Base-by-base conservation (phyloP, 495 filamentous ascomycete genomes). In the Tetracladium setigerum region DNA sequence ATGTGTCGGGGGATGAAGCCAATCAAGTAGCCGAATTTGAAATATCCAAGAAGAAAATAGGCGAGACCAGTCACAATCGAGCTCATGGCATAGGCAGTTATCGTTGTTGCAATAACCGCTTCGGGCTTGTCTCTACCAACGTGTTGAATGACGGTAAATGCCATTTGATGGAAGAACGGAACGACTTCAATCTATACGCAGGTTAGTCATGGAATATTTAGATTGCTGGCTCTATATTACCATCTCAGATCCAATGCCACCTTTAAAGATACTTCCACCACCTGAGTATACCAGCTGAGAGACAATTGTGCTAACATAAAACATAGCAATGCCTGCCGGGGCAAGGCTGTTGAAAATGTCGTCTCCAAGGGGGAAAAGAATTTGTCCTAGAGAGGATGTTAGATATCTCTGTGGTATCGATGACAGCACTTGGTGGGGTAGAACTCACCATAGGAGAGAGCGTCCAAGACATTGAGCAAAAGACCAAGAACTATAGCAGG, bases 91-190 rank as follows among this genome's bases (percentile, higher is more conserved):
- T 92, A 98, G 4, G 94, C 77, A 5, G 87, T 78, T 50, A 97
- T 94, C 2, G 88, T 92, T 0, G 92, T 98, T 19, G 92, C 89
- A 41, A 95, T 76, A 24, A 97, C 85, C 3, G 87, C 82, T 49
- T 90, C 78, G 1, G 84, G 81, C 34, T 92, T 84, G 31, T 90
- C 81, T 54, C 83, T 78, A 5, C 89, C 88, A 38, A 97, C 81
- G 22, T 73, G 69, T 18, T 70, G 67, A 55, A 95, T 78, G 50
- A 97, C 95, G 10, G 84, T 89, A 59, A 84, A 84, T 1, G 91
- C 89, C 91, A 96, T 97, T 56, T 87, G 90, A 61, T 96, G 91
- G 60, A 95, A 95, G 66, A 95, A 97, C 2, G 91, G 91, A 6
- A 97, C 89, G 7, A 97, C 89, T 68, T 97, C 91, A 49, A 97